phyloP scores from a whole-genome alignment of 805 yeast species.

The Wickerhamomyces hampshirensis region DNA sequence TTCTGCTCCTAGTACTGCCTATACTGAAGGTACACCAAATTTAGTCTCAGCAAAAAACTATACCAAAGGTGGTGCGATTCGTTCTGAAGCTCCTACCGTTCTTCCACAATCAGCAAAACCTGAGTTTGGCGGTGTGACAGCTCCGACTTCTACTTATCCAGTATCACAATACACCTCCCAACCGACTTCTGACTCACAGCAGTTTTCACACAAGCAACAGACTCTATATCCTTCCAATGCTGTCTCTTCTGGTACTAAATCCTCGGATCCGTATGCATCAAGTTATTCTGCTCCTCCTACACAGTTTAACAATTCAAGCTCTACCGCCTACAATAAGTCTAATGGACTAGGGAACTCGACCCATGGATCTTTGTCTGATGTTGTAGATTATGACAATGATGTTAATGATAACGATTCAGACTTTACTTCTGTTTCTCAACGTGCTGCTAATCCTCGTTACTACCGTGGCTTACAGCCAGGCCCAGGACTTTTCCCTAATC shows the following conservation, averaged over 20 bases:
- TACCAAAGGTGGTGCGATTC: constrained; percentile 19
- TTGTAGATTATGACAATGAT: constrained; percentile 16
- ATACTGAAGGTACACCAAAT: constrained; percentile 22
- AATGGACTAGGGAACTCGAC: background rate
- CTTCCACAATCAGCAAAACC: constrained; percentile 22
- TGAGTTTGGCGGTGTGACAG: constrained; percentile 13
- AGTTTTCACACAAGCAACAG: background rate
- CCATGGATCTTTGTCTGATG: constrained; percentile 5
- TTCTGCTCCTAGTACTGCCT: background rate
- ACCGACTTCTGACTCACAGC: background rate
- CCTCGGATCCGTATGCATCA: too few relatives aligned
- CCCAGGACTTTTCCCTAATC: constrained; percentile 21
- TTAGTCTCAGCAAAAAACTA: constrained; percentile 22
- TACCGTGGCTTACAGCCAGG: constrained; percentile 31
- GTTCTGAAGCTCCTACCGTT: constrained; percentile 19
- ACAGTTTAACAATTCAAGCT: background rate
- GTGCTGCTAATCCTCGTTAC: constrained; percentile 63
- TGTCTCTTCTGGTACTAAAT: too few relatives aligned
- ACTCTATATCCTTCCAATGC: background rate
- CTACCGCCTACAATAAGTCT: background rate
- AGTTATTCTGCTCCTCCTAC: too few relatives aligned
- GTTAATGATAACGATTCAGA: constrained; percentile 43
- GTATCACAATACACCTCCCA: constrained; percentile 10
- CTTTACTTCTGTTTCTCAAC: constrained; percentile 74
- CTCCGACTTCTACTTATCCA: constrained; percentile 16